Conservation (phyloP, 441 rosid species). For the Capsella rubella region DNA sequence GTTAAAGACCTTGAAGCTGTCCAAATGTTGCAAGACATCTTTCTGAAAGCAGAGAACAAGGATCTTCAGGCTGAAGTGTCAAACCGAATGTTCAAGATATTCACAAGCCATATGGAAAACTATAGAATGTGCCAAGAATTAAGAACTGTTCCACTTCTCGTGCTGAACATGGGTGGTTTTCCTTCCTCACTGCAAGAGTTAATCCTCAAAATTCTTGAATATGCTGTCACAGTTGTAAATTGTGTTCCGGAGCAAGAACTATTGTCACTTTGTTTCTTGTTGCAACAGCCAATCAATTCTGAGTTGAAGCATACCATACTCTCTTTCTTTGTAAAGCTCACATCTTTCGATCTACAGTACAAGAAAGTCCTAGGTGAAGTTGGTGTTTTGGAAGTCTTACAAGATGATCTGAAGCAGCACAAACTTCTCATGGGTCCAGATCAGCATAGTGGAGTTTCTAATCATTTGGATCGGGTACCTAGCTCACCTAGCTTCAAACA, state of each 20-base stretch:
- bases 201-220: conserved; percentile 97
- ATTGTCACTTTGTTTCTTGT: conserved; percentile 94
- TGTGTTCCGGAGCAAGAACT: conserved; percentile 99
- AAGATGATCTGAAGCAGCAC: conserved; percentile 96
- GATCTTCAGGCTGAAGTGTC: conserved; percentile 96
- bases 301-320: conserved; percentile 92
- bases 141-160: conserved; percentile 93
- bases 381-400: conserved; percentile 91
- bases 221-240: conserved; percentile 98
- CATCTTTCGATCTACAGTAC: conserved; percentile 97
- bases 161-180: conserved; percentile 95
- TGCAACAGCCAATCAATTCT: conserved; percentile 94
- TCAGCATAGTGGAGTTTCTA: conserved; percentile 50
- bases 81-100: conserved; percentile 96
- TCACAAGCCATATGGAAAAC: conserved; percentile 97
- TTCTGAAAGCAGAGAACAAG: conserved; percentile 86
- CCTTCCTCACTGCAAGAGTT: conserved; percentile 92
- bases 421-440: conserved; percentile 87
- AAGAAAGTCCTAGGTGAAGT: conserved; percentile 98
- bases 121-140: conserved; percentile 89
- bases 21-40: conserved; percentile 97
- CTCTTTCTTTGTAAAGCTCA: conserved; percentile 90
- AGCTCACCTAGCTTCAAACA: conserved; percentile 86
- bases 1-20: conserved; percentile 99
- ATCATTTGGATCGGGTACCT: conserved; percentile 69